phyloP scores from a whole-genome alignment of 73 alveolate genomes.

The Stentor coeruleus region DNA sequence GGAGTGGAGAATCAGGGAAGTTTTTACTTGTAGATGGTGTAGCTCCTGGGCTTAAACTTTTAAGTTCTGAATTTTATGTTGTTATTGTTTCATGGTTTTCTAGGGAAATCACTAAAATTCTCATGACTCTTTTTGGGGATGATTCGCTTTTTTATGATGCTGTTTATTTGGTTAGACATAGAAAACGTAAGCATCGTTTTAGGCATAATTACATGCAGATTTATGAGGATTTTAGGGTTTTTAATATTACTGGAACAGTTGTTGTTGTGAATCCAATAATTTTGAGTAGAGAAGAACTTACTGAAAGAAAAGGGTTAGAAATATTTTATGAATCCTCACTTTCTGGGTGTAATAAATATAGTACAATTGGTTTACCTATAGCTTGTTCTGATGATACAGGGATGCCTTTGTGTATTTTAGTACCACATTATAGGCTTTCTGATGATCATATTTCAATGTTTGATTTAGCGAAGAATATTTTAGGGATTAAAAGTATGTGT shows the following conservation, averaged over 20 bases:
- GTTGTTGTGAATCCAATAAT: background rate
- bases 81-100: background rate
- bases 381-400: background rate
- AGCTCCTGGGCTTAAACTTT: background rate
- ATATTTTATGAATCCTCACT: background rate
- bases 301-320: background rate
- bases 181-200: background rate
- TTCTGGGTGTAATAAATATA: background rate
- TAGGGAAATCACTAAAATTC: background rate
- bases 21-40: background rate
- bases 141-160: background rate
- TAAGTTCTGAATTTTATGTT: background rate
- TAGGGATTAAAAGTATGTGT: background rate
- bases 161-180: background rate
- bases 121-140: background rate
- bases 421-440: background rate
- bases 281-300: background rate
- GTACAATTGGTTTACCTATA: background rate
- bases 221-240: background rate
- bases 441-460: background rate
- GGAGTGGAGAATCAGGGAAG: background rate
- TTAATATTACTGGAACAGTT: background rate
- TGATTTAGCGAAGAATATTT: background rate
- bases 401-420: background rate
- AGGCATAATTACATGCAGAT: background rate